These are phyloP conservation scores for Byssochlamys sp. DNA, from an alignment of 2,329 filamentous ascomycete genomes.

Conservation along the genomic window DNA sequence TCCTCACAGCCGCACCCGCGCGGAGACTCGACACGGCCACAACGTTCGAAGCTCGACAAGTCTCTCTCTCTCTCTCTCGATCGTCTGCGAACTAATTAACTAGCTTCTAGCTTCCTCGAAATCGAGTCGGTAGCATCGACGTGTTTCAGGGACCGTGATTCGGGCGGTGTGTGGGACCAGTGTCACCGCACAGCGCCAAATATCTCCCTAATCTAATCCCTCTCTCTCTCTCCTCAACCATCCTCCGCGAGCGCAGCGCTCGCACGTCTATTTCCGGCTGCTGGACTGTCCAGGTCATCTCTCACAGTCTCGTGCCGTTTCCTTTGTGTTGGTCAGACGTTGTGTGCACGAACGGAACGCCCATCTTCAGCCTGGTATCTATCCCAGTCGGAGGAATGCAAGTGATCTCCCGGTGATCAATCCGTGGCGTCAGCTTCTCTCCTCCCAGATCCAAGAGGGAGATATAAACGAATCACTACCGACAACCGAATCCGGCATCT, in stretches of 20 bases:
- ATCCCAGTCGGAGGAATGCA: background rate
- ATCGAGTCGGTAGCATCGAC: slow-evolving; percentile 1
- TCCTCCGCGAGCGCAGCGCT: slow-evolving; percentile 2
- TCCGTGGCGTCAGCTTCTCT: background rate
- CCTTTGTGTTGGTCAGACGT: slow-evolving; percentile 20
- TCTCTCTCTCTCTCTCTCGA: background rate
- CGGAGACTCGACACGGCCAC: background rate
- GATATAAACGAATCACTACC: slow-evolving; percentile 1
- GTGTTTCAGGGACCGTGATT: slow-evolving; percentile 4
- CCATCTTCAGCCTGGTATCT: background rate
- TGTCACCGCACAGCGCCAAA: slow-evolving; percentile 1
- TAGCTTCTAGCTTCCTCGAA: background rate
- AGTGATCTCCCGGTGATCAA: background rate
- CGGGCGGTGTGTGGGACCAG: slow-evolving; percentile 2
- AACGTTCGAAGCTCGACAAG: background rate
- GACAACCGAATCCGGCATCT: slow-evolving; percentile 7
- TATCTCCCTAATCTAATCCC: slow-evolving; percentile 1
- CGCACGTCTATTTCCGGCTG: background rate
- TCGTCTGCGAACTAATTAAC: background rate
- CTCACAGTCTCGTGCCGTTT: slow-evolving; percentile 3
- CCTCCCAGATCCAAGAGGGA: background rate
- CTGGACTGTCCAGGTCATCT: background rate
- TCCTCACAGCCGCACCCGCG: background rate
- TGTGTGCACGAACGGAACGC: slow-evolving; percentile 12
- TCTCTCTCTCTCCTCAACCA: slow-evolving; percentile 3